Evolutionary conservation across 177 flowering plant species (phyloP), one percentile per base, ranked within the genome.

Genomic region (Vitis hybrid): DNA sequence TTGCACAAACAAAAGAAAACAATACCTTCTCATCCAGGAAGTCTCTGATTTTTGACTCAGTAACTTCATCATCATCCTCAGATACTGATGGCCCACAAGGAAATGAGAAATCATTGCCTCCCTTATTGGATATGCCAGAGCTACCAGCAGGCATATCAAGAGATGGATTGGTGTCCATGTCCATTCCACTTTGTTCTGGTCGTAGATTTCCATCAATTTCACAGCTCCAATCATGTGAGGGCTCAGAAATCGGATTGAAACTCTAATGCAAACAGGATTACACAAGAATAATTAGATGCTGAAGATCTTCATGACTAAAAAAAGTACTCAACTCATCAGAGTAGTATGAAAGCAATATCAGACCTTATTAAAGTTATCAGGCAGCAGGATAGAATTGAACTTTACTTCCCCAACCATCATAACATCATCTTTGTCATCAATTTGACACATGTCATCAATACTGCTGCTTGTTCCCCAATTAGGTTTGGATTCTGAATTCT

Each of bases 11-110:
- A 40, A 40, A 40, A 40, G 40, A 51, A 64, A 64, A 35, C 2
- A 56, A n/a, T 76, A 96, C 99, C 97, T 96, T 96, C 74, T 89
- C 98, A 81, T 85, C 94, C 68, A 96, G 80, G 73, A 94, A 94
- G 7, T 87, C 95, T 79, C 69, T 86, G 69, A 96, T 96, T 82
- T 96, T 96, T 30, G 86, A 82, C 77, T 96, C 99, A 2, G 97
- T 96, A 30, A 91, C 84, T 78, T 89, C 98, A 72, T 96, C 98
- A 55, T 96, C 97, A 61, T 96, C 99, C 72, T 93, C 99, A 16
- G 82, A 76, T 32, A 75, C 70, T 49, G 78, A 74, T 49, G 80
- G 81, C 52, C 76, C 88, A 78, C 86, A 74, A 19, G 89, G 84
- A 76, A 89, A 92, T 49, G 93, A 81, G 74, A 89, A 90, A 32